Conservation (phyloP, 495 filamentous ascomycete species). For the Letharia columbiana region DNA sequence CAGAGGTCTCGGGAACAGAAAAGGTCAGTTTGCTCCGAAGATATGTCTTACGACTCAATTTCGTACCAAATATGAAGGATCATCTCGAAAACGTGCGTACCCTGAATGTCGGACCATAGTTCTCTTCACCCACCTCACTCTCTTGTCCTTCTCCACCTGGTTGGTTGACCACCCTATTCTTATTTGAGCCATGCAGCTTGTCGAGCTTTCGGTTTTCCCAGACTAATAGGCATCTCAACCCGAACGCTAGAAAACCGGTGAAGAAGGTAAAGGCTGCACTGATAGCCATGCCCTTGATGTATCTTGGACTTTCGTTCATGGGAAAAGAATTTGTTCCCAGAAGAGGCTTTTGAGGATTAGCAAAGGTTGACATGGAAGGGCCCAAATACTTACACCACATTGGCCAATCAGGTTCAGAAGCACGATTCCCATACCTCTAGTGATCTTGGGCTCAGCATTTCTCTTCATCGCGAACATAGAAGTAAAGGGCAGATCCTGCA, state of each 20-base stretch:
- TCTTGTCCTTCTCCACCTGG: constrained; percentile 24
- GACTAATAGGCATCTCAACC: constrained; percentile 46
- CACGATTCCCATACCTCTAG: constrained; percentile 61
- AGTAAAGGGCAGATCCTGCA: background rate
- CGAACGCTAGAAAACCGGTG: constrained; percentile 47
- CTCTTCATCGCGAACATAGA: background rate
- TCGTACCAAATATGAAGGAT: background rate
- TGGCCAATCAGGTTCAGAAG: constrained; percentile 66
- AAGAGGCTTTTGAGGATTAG: constrained; percentile 44
- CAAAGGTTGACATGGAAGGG: background rate
- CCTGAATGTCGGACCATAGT: constrained; percentile 43
- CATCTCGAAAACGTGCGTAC: background rate
- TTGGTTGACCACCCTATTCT: constrained; percentile 24
- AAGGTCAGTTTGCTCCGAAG: background rate
- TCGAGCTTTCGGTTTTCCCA: constrained; percentile 58
- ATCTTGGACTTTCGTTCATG: constrained; percentile 49
- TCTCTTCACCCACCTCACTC: constrained; percentile 35
- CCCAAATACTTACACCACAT: constrained; percentile 30
- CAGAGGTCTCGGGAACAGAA: too few species aligned
- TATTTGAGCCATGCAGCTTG: constrained; percentile 36
- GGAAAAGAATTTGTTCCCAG: constrained; percentile 66
- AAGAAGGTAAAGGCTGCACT: constrained; percentile 69
- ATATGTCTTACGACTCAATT: background rate
- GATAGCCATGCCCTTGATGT: constrained; percentile 54
- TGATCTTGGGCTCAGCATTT: constrained; percentile 44